Evolutionary conservation across 2,329 filamentous ascomycete genomes (phyloP), one percentile per base, ranked within the genome.

Genomic region (Ascocoryne sarcoides): DNA sequence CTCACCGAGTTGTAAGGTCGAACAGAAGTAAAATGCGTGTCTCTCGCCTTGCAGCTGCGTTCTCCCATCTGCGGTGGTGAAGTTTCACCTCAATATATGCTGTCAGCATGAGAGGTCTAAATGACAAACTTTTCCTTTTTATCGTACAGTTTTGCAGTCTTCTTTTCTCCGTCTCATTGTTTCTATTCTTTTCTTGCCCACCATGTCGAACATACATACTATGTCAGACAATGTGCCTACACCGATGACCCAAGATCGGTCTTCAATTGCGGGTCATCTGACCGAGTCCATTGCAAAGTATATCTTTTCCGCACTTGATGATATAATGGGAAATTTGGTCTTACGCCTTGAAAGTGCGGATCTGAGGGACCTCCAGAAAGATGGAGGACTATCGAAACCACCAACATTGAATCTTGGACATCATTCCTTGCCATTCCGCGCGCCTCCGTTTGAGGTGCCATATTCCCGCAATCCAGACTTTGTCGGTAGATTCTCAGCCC

Each of bases 391-490:
- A 12, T 12, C 23, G 7, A 26, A 12, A 26, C 23, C 23, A 12
- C 12, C 23, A 26, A 7, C 23, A 12, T 26, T 26, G 23, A 26
- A 26, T 26, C 23, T 26, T 12, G 7, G 23, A 26, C 23, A 26
- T 12, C 23, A 26, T 26, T 12, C 23, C 23, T 7, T 26, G 7
- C 12, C 23, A 7, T 26, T 35, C 32, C n/a, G 35, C 10, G 31
- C 39, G n/a, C 37, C 44, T 26, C 23, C 41, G 14, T 52, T 50
- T 29, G 42, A 50, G 33, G 43, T 51, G 3, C 48, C 47, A 18
- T 42, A 49, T 35, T 17, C 39, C 9, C 40, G 46, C 10, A 55
- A 53, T 42, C 41, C 45, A 3, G 40, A 50, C 21, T 55, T 55
- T 37, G 42, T 51, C 40, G 52, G 52, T 1, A 42, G 51, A 8